Conservation (phyloP, 352 stramenopile genomes). For the Globisporangium orthogonon region DNA sequence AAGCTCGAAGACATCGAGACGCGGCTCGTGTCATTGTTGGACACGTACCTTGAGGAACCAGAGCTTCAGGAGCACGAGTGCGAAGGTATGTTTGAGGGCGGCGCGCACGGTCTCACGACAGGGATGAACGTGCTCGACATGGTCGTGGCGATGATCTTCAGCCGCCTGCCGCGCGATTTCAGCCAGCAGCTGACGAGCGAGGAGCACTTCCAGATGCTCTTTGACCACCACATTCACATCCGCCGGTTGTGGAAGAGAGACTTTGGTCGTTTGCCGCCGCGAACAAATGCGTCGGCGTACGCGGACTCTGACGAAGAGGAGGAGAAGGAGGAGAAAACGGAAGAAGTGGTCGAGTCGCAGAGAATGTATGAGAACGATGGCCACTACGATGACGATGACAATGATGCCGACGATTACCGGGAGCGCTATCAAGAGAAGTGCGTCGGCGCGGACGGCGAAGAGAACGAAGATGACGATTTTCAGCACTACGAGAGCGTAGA, state of each 20-base stretch:
- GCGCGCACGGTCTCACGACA: constrained; percentile 14
- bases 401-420: constrained; percentile 7
- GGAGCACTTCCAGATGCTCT: constrained; percentile 64
- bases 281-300: constrained; percentile 8
- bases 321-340: constrained; percentile 8
- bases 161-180: constrained; percentile 68
- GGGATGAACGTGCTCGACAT: constrained; percentile 85
- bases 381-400: constrained; percentile 3
- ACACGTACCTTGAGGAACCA: constrained; percentile 50
- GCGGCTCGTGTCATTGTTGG: constrained; percentile 47
- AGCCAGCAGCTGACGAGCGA: constrained; percentile 43
- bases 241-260: constrained; percentile 78
- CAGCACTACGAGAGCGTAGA: constrained; percentile 9
- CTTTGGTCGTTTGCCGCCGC: constrained; percentile 62
- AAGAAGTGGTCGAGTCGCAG: neutral
- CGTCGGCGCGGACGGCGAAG: constrained; percentile 7
- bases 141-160: constrained; percentile 83
- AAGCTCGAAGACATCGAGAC: constrained; percentile 80
- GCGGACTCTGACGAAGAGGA: constrained; percentile 7
- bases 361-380: constrained; percentile 1
- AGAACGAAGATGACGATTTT: constrained; percentile 6
- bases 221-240: constrained; percentile 78
- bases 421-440: constrained; percentile 1
- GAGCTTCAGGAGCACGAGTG: constrained; percentile 46
- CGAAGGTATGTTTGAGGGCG: constrained; percentile 30